Percentiles rank a stretch among this genome's conserved stretches.
These are phyloP conservation scores for Aspergillus arachidicola DNA, from an alignment of 2,329 filamentous ascomycete species.

Conservation along the genomic window DNA sequence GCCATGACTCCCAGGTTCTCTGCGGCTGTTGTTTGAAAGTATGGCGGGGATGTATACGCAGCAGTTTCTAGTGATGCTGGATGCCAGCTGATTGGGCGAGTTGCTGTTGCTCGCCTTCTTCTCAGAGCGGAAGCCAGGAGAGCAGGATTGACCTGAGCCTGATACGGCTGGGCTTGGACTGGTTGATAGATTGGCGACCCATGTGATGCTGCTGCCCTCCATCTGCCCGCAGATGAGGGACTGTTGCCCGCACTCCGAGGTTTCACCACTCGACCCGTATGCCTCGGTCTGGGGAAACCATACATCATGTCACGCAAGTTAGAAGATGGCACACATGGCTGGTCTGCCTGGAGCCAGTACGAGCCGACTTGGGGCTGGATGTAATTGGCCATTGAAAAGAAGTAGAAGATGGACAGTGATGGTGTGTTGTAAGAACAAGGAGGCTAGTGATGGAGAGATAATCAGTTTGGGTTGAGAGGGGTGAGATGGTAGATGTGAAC, in stretches of 20 bases:
- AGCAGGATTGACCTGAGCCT: conserved; percentile 50
- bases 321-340: conserved; percentile 24
- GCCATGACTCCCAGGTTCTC: conserved; percentile 24
- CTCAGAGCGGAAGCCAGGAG: conserved; percentile 42
- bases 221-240: conserved; percentile 52
- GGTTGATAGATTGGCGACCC: conserved; percentile 49
- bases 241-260: conserved; percentile 70
- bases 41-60: conserved; percentile 30
- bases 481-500: conserved; percentile 2
- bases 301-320: conserved; percentile 45
- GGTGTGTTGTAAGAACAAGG: neutral
- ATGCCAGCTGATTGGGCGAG: conserved; percentile 75
- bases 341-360: conserved; percentile 30
- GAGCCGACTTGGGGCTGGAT: conserved; percentile 32
- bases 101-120: conserved; percentile 43
- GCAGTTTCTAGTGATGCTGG: conserved; percentile 56
- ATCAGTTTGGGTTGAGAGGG: conserved; percentile 16
- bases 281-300: conserved; percentile 56
- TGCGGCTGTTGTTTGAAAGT: conserved; percentile 18
- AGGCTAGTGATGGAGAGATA: conserved; percentile 1
- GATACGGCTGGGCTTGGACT: conserved; percentile 23
- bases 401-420: conserved; percentile 5
- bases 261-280: conserved; percentile 58
- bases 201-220: conserved; percentile 59
- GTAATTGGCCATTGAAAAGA: conserved; percentile 34